Conservation (phyloP, 768 basidiomycete species). For the Kwoniella newhampshirensis region DNA sequence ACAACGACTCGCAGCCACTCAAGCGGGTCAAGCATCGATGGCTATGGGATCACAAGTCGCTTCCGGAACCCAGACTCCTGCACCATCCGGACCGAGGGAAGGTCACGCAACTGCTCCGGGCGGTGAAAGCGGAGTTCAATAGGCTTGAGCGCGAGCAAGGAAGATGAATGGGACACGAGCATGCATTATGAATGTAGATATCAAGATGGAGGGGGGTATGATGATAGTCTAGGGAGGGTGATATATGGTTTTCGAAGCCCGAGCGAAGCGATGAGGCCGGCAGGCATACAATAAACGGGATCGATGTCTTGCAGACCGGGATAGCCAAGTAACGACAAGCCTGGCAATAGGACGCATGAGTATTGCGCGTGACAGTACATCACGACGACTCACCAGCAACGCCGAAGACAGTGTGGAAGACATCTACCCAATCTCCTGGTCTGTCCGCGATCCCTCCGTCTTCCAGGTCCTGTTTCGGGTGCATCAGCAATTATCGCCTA, state of each 20-base stretch:
- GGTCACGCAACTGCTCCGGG: slow-evolving; percentile 29
- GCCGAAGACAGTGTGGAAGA: slow-evolving; percentile 96
- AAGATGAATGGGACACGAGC: background rate
- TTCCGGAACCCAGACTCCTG: slow-evolving; percentile 22
- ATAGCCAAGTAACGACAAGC: slow-evolving; percentile 83
- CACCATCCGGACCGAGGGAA: slow-evolving; percentile 13
- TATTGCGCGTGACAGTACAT: background rate
- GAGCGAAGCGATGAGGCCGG: slow-evolving; percentile 64
- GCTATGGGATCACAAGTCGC: slow-evolving; percentile 31
- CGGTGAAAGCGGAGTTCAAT: slow-evolving; percentile 38
- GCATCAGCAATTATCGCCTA: background rate
- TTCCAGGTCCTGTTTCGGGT: slow-evolving; percentile 68
- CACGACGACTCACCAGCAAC: slow-evolving; percentile 64
- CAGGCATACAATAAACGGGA: slow-evolving; percentile 96
- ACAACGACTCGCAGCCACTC: slow-evolving; percentile 79
- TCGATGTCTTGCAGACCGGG: slow-evolving; percentile 81
- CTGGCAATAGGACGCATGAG: slow-evolving; percentile 53
- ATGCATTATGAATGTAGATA: slow-evolving; percentile 19
- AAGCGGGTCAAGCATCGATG: slow-evolving; percentile 48
- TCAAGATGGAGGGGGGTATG: slow-evolving; percentile 15
- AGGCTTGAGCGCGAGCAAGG: background rate
- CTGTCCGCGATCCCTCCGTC: slow-evolving; percentile 91
- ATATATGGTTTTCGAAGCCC: slow-evolving; percentile 58
- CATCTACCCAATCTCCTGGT: slow-evolving; percentile 88
- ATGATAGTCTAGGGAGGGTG: slow-evolving; percentile 28